Evolutionary conservation across 371 early-diverging fungal genomes (phyloP).

Genomic region (Batkoa obscura): DNA sequence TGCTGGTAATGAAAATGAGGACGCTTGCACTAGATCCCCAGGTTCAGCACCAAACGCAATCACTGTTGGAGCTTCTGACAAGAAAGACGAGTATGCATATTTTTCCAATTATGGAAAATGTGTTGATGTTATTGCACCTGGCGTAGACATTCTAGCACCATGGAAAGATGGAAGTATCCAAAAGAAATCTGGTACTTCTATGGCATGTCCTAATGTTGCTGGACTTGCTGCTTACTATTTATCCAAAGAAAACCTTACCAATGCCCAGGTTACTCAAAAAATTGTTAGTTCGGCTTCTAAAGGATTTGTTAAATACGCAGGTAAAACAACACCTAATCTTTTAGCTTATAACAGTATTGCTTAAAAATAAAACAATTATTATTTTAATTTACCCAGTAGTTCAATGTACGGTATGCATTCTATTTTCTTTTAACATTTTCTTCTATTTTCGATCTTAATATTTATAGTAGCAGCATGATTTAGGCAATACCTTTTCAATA

Average conservation of each 20-base stretch:
- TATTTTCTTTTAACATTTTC: too few relatives aligned
- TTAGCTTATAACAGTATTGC: neutral
- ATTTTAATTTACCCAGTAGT: too few relatives aligned
- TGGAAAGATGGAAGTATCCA: conserved; percentile 75
- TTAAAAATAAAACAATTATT: too few relatives aligned
- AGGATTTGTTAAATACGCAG: neutral
- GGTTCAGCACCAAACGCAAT: conserved; percentile 76
- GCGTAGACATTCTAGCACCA: conserved; percentile 72
- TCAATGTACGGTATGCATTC: too few relatives aligned
- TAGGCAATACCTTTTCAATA: too few relatives aligned
- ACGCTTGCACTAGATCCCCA: conserved; percentile 95
- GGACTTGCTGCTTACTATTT: conserved; percentile 87
- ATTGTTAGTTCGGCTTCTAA: conserved; percentile 12
- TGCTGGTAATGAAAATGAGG: conserved; percentile 90
- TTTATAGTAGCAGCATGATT: too few relatives aligned
- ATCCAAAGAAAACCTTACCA: conserved; percentile 29
- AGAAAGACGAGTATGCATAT: conserved; percentile 62
- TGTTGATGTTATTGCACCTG: conserved; percentile 92
- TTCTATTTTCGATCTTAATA: too few relatives aligned
- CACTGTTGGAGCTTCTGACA: conserved; percentile 89
- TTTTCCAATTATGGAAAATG: conserved; percentile 89
- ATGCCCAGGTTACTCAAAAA: conserved; percentile 60
- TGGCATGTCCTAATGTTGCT: conserved; percentile 98
- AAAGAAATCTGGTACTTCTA: conserved; percentile 95
- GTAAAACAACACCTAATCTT: neutral